phyloP scores from a whole-genome alignment of 2,329 filamentous ascomycete genomes.

The Penicillium paneum region DNA sequence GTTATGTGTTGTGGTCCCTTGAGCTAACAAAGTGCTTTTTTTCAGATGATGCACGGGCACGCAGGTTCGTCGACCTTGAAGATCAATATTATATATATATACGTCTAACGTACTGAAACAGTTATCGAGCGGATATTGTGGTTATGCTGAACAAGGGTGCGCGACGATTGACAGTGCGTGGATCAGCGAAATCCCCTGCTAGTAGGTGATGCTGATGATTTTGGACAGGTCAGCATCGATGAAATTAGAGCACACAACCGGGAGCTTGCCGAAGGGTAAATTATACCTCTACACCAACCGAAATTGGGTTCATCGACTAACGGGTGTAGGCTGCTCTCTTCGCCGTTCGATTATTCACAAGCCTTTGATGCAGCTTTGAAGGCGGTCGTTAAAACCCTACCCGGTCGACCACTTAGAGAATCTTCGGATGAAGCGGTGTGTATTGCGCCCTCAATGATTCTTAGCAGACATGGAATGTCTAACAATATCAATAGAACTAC shows the following conservation, averaged over 20 bases:
- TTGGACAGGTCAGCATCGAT: conserved; percentile 68
- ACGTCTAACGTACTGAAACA: conserved; percentile 45
- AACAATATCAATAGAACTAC: conserved; percentile 52
- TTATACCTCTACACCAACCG: neutral
- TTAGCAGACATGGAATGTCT: neutral
- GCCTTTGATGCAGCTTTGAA: conserved; percentile 91
- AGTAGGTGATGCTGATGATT: conserved; percentile 14
- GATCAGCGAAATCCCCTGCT: neutral
- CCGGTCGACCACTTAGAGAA: conserved; percentile 71
- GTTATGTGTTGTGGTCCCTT: neutral
- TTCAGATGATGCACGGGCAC: conserved; percentile 56
- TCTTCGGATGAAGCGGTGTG: conserved; percentile 68
- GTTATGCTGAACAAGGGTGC: conserved; percentile 64
- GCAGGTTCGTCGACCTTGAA: conserved; percentile 43
- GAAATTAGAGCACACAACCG: conserved; percentile 84
- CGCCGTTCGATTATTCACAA: conserved; percentile 82
- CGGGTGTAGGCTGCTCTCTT: conserved; percentile 62
- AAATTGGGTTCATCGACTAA: conserved; percentile 13
- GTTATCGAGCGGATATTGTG: conserved; percentile 87
- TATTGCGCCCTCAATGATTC: neutral
- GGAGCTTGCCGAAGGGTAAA: conserved; percentile 69
- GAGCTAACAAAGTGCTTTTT: conserved; percentile 18
- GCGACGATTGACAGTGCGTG: conserved; percentile 54
- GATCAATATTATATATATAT: neutral
- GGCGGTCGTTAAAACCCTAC: conserved; percentile 77